These are phyloP conservation scores for Tylopilus plumbeoviolaceoides DNA, from an alignment of 768 basidiomycete genomes.

Conservation along the genomic window DNA sequence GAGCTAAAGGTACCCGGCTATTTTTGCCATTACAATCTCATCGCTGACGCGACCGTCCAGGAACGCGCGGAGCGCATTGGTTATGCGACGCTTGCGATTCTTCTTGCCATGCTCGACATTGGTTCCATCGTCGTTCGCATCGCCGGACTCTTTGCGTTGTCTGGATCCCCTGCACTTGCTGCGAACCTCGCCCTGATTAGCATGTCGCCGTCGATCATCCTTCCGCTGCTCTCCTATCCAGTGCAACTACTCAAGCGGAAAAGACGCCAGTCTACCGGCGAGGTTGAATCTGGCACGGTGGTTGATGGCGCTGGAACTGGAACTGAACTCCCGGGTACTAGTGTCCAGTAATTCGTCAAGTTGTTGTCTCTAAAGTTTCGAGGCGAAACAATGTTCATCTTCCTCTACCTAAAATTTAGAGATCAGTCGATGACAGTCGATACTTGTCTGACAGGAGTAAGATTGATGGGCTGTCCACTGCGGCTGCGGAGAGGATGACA, in stretches of 20 bases:
- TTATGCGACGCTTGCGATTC: conserved; percentile 11
- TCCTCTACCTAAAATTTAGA: neutral
- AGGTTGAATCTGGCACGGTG: neutral
- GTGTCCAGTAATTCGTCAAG: neutral
- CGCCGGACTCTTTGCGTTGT: conserved; percentile 9
- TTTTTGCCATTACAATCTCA: neutral
- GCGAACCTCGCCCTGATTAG: conserved; percentile 9
- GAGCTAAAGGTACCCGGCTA: conserved; percentile 20
- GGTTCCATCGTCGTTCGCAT: conserved; percentile 19
- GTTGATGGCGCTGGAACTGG: neutral
- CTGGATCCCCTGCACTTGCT: conserved; percentile 11
- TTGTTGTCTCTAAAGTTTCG: neutral
- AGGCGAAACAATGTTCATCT: neutral
- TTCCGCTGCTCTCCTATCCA: conserved; percentile 1
- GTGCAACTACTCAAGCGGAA: neutral
- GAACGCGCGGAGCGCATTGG: conserved; percentile 14
- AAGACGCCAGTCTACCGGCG: neutral
- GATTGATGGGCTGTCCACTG: conserved; percentile 1
- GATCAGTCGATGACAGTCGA: neutral
- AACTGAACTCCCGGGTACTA: neutral
- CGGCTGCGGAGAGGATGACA: neutral
- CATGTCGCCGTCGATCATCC: conserved; percentile 3
- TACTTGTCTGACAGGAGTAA: no score
- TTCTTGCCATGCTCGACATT: conserved; percentile 19
- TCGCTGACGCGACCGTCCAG: neutral